Conservation (phyloP, 2,329 filamentous ascomycete genomes). For the Neurospora crassa region DNA sequence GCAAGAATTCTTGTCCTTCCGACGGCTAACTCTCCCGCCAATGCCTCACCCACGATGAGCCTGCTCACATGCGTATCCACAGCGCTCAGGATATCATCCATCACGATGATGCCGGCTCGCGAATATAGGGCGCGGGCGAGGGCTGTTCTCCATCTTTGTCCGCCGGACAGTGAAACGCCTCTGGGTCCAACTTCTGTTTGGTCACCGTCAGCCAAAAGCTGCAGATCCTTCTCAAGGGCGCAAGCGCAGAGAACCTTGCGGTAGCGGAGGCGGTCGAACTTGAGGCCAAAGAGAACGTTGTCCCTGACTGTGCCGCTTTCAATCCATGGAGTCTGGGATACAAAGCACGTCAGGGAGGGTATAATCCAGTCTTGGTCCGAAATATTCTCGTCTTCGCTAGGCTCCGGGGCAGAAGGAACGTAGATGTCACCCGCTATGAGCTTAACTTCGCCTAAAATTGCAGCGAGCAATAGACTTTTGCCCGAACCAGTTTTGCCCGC, state of each 20-base stretch:
- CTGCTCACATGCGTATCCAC: conserved; percentile 33
- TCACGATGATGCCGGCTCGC: conserved; percentile 31
- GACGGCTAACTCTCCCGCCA: conserved; percentile 38
- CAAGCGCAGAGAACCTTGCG: conserved; percentile 36
- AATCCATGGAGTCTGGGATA: conserved; percentile 38
- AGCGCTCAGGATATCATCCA: conserved; percentile 44
- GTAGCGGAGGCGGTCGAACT: conserved; percentile 31
- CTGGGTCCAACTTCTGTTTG: conserved; percentile 33
- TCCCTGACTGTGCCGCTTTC: conserved; percentile 34
- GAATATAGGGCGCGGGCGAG: conserved; percentile 38
- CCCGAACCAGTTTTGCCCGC: conserved; percentile 30
- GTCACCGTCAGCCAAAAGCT: conserved; percentile 32
- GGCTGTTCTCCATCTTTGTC: conserved; percentile 35
- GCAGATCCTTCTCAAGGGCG: conserved; percentile 32
- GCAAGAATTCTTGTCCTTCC: conserved; percentile 55
- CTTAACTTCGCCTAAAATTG: conserved; percentile 30
- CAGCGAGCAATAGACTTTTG: conserved; percentile 29
- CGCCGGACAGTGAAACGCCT: conserved; percentile 34
- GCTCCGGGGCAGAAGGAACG: conserved; percentile 18
- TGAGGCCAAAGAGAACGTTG: conserved; percentile 36
- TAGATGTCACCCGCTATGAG: conserved; percentile 23
- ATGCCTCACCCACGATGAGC: conserved; percentile 40
- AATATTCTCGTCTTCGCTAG: conserved; percentile 16
- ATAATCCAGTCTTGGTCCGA: conserved; percentile 24
- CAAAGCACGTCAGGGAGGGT: conserved; percentile 31